Base-by-base conservation (phyloP, 352 stramenopile genomes). In the Phytopythium cucurbitacearum region DNA sequence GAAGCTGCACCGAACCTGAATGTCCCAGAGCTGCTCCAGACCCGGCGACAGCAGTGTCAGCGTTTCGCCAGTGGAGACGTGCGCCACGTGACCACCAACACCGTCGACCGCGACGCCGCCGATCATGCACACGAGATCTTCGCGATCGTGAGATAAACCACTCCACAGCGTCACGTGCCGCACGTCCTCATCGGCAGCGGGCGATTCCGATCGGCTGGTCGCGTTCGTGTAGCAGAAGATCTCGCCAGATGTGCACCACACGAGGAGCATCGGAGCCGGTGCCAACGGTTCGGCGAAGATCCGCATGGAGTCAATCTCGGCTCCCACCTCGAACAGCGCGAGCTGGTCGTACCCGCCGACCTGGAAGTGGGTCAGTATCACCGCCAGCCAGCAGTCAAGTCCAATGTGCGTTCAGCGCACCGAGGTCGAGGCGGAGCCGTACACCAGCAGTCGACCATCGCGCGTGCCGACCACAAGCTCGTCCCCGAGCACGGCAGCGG, bases 381-480 rank as follows among this genome's bases (percentile, higher is more conserved):
- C 21, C 21, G 21, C 21, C 21, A 28, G 21, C 21, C 21, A 28
- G 1, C 15, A 2, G 10, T 39, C 48, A 40, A 7, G 33, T 45
- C 36, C 15, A 16, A 51, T 52, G 12, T 36, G 57, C 40, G 44
- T 13, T 35, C 21, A 51, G 54, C 69, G 37, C 35, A 79, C 66
- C 15, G 53, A 55, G 32, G 65, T 71, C 7, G 55, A 1, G 36
- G 81, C 69, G 1, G 56, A 52, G 46, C 58, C 48, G 53, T 85
- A 91, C 37, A 81, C 62, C 33, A 81, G 59, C 40, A 93, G 67
- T 12, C 69, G 52, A n/a, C 78, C 78, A 35, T 90, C 77, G 48
- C 79, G 70, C 5, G 80, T 91, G 35, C 74, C 78, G 54, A 88
- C 53, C 7, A 89, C 63, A 13, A 94, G 60, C 50, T 82, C 69